phyloP scores from a whole-genome alignment of 208 protist species.

The Phytomonas francai region DNA sequence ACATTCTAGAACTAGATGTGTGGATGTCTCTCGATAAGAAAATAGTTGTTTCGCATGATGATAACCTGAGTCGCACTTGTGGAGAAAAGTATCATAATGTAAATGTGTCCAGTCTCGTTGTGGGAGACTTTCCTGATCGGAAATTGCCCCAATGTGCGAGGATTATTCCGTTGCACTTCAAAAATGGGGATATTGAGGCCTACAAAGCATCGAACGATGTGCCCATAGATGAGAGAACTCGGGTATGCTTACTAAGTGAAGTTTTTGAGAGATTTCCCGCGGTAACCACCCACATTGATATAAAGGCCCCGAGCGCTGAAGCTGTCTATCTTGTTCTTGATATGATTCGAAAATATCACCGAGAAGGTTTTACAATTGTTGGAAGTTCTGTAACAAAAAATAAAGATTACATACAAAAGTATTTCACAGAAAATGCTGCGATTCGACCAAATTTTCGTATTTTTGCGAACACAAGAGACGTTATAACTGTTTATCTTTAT shows the following conservation, averaged over 20 bases:
- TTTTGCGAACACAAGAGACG: conserved; percentile 39
- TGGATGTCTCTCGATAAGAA: conserved; percentile 52
- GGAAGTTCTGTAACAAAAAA: conserved; percentile 56
- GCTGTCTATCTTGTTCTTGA: conserved; percentile 44
- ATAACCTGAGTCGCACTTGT: conserved; percentile 30
- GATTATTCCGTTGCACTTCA: conserved; percentile 55
- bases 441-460: conserved; percentile 44
- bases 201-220: conserved; percentile 37
- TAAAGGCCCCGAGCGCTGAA: conserved; percentile 41
- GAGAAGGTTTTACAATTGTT: conserved; percentile 50
- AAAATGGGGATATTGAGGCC: conserved; percentile 18
- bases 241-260: conserved; percentile 58
- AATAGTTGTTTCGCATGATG: conserved; percentile 68
- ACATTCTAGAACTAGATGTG: conserved; percentile 81
- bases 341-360: conserved; percentile 45
- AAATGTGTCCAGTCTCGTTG: conserved; percentile 32
- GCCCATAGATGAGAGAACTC: conserved; percentile 43
- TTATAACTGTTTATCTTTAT: conserved; percentile 35
- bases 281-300: conserved; percentile 68
- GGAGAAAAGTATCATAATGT: conserved; percentile 22
- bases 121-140: conserved; percentile 27
- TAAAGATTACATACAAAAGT: conserved; percentile 32
- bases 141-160: conserved; percentile 48
- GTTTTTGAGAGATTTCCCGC: conserved; percentile 55
- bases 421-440: conserved; percentile 29